Base-by-base conservation (phyloP, 2,329 filamentous ascomycete species). In the Oidium heveae region DNA sequence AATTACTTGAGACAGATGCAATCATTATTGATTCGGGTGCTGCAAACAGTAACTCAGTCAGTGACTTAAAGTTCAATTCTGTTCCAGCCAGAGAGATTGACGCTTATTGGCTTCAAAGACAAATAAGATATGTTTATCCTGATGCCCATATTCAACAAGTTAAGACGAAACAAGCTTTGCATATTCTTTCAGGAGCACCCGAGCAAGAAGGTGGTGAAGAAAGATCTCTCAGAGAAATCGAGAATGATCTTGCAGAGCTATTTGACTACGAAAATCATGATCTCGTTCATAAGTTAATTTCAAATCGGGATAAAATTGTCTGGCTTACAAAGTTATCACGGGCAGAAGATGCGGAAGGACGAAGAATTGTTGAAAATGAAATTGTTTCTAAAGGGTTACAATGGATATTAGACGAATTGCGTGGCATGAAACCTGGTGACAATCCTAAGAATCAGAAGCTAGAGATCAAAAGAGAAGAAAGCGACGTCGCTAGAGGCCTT, bases 191-290 rank as follows among this genome's bases (percentile, higher is more conserved):
- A 33, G 87, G 84, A 47, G 75, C 82, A 58, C 74, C 80, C 2
- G 82, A 80, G 22, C 76, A 80, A 61, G 82, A 84, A 53, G 82
- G 84, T 55, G 87, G 83, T 16, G 82, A 89, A 57, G 86, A 93
- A 63, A 88, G 85, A 66, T 76, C 84, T 15, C 72, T 96, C 33
- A 81, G 89, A 62, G 89, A 98, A 63, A 88, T 96, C 55, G 91
- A 98, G 64, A 98, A 98, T 67, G 91, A 98, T 58, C 73, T 98
- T 56, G 96, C 96, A 84, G 91, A 95, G 63, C 75, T 98, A 0
- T 96, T 98, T 62, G 91, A 98, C 63, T 98, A 94, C 63, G 89
- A 96, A 63, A 84, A 95, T 63, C 86, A 93, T 57, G 87, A 95
- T 59, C 74, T 95, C 55, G 91, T 96, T 28, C 82, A 86, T 59